Evolutionary conservation across 768 basidiomycete species (phyloP).

Genomic region (Lactifluus volemus): DNA sequence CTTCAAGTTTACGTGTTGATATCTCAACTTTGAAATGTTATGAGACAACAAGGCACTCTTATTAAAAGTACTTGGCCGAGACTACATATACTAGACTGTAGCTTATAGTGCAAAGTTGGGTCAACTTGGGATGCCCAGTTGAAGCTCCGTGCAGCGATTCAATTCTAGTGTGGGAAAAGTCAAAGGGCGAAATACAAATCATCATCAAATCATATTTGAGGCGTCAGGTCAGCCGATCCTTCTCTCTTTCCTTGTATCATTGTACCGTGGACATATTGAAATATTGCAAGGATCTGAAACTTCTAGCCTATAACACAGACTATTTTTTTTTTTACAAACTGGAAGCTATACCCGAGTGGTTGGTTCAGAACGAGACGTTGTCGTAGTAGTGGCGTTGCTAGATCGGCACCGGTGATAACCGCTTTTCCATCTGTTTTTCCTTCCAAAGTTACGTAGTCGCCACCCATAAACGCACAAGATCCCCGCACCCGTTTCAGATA

Average conservation of each 20-base stretch:
- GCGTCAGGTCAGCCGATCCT: not conserved
- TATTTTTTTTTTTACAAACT: not conserved
- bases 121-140: not conserved
- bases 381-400: conserved; percentile 1
- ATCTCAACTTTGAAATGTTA: not conserved
- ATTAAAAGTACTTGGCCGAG: too few relatives aligned
- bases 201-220: not conserved
- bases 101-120: not conserved
- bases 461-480: not conserved
- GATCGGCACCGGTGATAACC: conserved; percentile 6
- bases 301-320: not conserved
- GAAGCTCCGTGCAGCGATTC: not conserved
- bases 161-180: not conserved
- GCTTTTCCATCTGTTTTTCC: not conserved
- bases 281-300: not conserved
- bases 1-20: not conserved
- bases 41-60: not conserved
- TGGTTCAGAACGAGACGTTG: not conserved
- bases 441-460: not conserved
- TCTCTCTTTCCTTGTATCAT: not conserved
- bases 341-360: not conserved
- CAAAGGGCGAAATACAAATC: not conserved
- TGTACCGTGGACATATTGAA: not conserved
- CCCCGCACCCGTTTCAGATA: not conserved
- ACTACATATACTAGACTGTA: too few relatives aligned